Evolutionary conservation across 805 yeast genomes (phyloP).

Genomic region (Candida parachauliodes): DNA sequence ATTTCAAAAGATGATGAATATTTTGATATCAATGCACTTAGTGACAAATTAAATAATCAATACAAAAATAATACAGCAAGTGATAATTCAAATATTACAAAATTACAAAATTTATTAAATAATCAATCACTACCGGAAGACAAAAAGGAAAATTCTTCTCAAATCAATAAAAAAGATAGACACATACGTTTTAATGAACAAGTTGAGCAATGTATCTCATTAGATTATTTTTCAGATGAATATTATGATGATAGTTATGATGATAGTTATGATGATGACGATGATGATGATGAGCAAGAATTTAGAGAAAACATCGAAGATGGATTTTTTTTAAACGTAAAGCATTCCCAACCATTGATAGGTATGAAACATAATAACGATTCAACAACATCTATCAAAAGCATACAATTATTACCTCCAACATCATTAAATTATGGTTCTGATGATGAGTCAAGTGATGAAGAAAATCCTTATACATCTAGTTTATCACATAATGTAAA

Average conservation of each 20-base stretch:
- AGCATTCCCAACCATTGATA: conserved; percentile 29
- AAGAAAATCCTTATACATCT: conserved; percentile 47
- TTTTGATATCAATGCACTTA: conserved; percentile 42
- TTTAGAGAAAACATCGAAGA: conserved; percentile 11
- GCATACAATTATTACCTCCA: conserved; percentile 76
- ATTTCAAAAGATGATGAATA: conserved; percentile 13
- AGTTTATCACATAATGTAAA: conserved; percentile 70
- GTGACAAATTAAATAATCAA: conserved; percentile 41
- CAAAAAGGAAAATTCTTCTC: not conserved
- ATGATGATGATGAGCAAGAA: conserved; percentile 7
- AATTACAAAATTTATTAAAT: conserved; percentile 16
- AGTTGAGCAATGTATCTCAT: conserved; percentile 90
- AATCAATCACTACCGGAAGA: not conserved
- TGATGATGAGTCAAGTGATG: conserved; percentile 58
- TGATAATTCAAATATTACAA: conserved; percentile 14
- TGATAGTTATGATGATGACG: conserved; percentile 11
- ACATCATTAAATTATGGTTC: conserved; percentile 79
- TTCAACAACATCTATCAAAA: conserved; percentile 26
- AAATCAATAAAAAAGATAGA: conserved; percentile 24
- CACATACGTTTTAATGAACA: conserved; percentile 91
- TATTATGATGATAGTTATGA: conserved; percentile 26
- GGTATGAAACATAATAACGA: conserved; percentile 14
- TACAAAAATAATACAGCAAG: conserved; percentile 18
- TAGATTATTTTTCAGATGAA: conserved; percentile 17
- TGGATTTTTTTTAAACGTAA: conserved; percentile 62